phyloP scores from a whole-genome alignment of 192 early-diverging fungal genomes.

The Entomortierella lignicola region DNA sequence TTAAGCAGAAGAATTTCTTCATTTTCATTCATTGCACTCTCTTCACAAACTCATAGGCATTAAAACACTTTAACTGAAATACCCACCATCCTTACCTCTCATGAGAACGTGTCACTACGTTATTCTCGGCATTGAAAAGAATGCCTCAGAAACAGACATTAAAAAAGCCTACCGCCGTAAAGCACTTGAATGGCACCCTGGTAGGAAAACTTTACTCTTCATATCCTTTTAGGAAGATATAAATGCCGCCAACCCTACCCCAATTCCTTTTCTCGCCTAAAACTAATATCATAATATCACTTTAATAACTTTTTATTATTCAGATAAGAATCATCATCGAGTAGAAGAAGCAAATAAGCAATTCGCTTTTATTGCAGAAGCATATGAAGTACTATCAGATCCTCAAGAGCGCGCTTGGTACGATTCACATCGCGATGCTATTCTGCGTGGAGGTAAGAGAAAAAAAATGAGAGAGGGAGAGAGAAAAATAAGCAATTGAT shows the following conservation, averaged over 20 bases:
- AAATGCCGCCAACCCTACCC: background rate
- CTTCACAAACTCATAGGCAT: background rate
- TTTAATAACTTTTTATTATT: too few relatives aligned
- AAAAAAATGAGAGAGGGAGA: too few relatives aligned
- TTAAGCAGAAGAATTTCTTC: background rate
- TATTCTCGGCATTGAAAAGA: conserved; percentile 82
- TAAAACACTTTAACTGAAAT: background rate
- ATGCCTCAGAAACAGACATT: conserved; percentile 78
- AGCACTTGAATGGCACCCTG: conserved; percentile 84
- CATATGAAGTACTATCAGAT: conserved; percentile 94
- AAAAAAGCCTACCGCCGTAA: conserved; percentile 89
- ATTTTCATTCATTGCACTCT: background rate
- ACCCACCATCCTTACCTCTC: background rate
- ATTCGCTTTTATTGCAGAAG: conserved; percentile 92
- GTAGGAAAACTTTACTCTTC: too few relatives aligned
- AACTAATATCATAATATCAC: too few relatives aligned
- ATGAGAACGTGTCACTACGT: conserved; percentile 92
- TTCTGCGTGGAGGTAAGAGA: conserved; percentile 80
- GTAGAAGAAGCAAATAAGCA: conserved; percentile 86
- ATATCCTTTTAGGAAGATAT: too few relatives aligned
- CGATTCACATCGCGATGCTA: conserved; percentile 92
- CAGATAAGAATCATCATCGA: conserved; percentile 89
- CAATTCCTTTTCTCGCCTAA: too few relatives aligned
- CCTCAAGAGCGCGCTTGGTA: conserved; percentile 96
- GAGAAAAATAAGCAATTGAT: background rate